phyloP scores from a whole-genome alignment of 768 basidiomycete genomes.

The Pleurotus sapidus region DNA sequence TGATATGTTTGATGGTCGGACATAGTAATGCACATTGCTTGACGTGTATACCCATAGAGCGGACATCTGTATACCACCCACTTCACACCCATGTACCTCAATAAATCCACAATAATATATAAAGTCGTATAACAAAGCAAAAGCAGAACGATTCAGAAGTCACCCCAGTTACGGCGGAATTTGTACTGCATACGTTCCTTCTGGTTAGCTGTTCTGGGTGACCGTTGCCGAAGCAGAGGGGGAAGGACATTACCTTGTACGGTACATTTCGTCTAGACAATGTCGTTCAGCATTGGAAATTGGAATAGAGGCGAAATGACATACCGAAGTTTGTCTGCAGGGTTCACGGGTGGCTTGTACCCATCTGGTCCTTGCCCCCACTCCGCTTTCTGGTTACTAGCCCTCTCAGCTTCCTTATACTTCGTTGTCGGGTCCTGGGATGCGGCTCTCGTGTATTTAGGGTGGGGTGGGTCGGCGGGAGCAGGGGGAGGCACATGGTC shows the following conservation, averaged over 20 bases:
- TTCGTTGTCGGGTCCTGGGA: slow-evolving; percentile 65
- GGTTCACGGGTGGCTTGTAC: slow-evolving; percentile 68
- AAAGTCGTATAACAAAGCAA: slow-evolving; percentile 1
- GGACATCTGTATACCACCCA: slow-evolving; percentile 9
- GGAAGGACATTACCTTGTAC: slow-evolving; percentile 67
- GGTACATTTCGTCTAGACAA: slow-evolving; percentile 59
- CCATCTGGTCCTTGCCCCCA: slow-evolving; percentile 74
- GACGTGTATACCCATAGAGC: slow-evolving; percentile 3
- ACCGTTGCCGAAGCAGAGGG: slow-evolving; percentile 4
- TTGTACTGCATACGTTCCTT: slow-evolving; percentile 80
- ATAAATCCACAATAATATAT: slow-evolving; percentile 4
- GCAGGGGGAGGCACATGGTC: slow-evolving; percentile 19
- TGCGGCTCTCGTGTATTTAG: slow-evolving; percentile 59
- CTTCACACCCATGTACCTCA: not conserved
- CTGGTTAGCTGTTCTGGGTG: slow-evolving; percentile 39
- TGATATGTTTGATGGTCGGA: slow-evolving; percentile 90
- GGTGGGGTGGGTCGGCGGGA: slow-evolving; percentile 46
- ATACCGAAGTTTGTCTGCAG: slow-evolving; percentile 74
- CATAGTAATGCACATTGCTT: slow-evolving; percentile 11
- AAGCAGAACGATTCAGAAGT: slow-evolving; percentile 55
- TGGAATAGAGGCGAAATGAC: slow-evolving; percentile 9
- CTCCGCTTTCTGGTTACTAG: slow-evolving; percentile 53
- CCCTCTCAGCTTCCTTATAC: slow-evolving; percentile 53
- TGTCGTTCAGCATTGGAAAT: no score
- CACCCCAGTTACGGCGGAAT: slow-evolving; percentile 85